These are phyloP conservation scores for Marsdenia floribunda DNA, from an alignment of 257 asterid species.

Conservation along the genomic window DNA sequence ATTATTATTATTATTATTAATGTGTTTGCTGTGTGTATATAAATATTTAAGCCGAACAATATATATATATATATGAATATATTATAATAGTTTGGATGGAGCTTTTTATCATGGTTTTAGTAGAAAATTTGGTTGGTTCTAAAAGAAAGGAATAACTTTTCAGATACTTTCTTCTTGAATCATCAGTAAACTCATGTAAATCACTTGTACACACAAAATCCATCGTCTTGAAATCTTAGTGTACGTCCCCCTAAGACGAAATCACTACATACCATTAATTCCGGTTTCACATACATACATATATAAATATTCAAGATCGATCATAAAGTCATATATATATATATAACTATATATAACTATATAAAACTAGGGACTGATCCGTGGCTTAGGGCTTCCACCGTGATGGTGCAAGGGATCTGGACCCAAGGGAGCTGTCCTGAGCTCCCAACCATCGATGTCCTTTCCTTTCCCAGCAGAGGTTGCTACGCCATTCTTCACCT, in stretches of 20 bases:
- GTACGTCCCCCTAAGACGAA: not conserved
- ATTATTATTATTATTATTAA: too few relatives aligned
- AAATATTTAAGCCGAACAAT: too few relatives aligned
- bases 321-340: too few relatives aligned
- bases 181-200: too few relatives aligned
- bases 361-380: conserved; percentile 5
- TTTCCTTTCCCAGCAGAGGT: not conserved
- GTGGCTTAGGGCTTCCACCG: conserved; percentile 29
- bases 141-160: too few relatives aligned
- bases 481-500: not conserved
- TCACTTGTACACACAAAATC: not conserved
- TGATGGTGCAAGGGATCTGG: conserved; percentile 40
- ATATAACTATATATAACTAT: too few relatives aligned
- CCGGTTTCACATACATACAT: not conserved
- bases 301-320: conserved; percentile 3
- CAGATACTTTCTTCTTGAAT: too few relatives aligned
- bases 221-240: not conserved
- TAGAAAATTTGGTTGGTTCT: too few relatives aligned
- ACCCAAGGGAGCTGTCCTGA: conserved; percentile 34
- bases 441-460: conserved; percentile 14
- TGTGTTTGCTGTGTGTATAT: too few relatives aligned
- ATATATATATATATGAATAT: too few relatives aligned
- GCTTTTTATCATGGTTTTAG: too few relatives aligned
- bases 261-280: not conserved
- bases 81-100: too few relatives aligned